Evolutionary conservation across 345 rosid genomes (phyloP), one percentile per base, ranked within the genome.

Genomic region (Geranium rotundifolium): DNA sequence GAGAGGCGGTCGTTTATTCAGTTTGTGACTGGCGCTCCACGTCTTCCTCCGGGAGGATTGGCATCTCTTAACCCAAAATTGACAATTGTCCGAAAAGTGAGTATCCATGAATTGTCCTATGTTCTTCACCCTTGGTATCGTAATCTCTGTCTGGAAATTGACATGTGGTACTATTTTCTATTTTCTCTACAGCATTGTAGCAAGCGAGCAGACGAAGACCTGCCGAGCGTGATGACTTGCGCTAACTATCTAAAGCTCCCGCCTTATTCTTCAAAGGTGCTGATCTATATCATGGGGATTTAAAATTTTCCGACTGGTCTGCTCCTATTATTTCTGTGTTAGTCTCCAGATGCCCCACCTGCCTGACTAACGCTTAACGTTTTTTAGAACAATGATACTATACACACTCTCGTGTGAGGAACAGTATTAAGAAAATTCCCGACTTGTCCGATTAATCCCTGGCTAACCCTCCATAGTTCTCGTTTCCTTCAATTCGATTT

Each of bases 141-240:
- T 3, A 57, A 17, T 39, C 13, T 57, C 7, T 19, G 39, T 63
- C 57, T 29, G 52, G 6, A 57, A 52, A 63, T 10, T 17, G 15
- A 60, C 34, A 0, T 29, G 23, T 62, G 20, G 19, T 17, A 64
- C 16, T 29, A 1, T 6, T 37, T 14, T 56, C 17, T 23, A 64
- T 7, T 4, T 59, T 61, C 66, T 62, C 67, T 52, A 69, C 88
- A 92, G 98, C 88, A 81, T 52, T 83, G 85, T 59, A 78, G 87
- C 79, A 81, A 77, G 63, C 74, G 73, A 55, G 85, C 79, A 1
- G 93, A 92, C 71, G 74, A 75, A 1, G 98, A 89, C 78, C 75
- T 92, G 59, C 98, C 96, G 37, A 89, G 98, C 50, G 98, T 92
- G 77, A 92, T 89, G 98, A 92, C 98, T 41, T 89, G 96, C 65